phyloP scores from a whole-genome alignment of 495 filamentous ascomycete genomes.

The Talaromyces nanjingensis region DNA sequence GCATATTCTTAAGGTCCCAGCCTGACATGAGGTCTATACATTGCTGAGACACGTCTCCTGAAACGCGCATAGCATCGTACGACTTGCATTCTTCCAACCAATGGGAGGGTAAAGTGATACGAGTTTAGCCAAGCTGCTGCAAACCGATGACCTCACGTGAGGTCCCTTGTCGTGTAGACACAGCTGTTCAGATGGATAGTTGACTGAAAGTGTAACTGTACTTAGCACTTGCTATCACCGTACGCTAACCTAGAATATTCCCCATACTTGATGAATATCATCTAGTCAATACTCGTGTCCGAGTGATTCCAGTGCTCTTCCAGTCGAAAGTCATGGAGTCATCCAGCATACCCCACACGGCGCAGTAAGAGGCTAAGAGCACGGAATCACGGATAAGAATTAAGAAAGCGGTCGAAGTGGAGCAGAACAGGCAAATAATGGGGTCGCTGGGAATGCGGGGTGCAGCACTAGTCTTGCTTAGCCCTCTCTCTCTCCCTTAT shows the following conservation, averaged over 20 bases:
- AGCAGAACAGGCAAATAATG: slow-evolving; percentile 4
- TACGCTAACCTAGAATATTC: no score
- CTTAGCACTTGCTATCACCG: no score
- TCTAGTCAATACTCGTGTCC: no score
- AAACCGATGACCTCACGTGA: background rate
- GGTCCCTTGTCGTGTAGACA: background rate
- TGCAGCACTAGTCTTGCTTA: slow-evolving; percentile 11
- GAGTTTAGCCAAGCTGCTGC: background rate
- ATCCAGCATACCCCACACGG: background rate
- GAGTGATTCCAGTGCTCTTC: no score
- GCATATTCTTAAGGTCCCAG: background rate
- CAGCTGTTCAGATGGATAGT: background rate
- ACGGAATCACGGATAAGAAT: background rate
- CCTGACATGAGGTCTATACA: background rate
- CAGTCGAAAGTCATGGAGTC: background rate
- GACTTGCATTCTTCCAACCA: background rate
- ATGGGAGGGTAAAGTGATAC: background rate
- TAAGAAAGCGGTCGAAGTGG: background rate
- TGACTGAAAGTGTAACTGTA: no score
- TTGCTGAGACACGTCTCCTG: background rate
- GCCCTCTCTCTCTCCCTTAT: background rate
- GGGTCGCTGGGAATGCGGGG: slow-evolving; percentile 13
- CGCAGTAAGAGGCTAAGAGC: background rate
- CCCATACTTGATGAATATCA: no score
- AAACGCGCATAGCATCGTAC: background rate